Evolutionary conservation across 2,329 filamentous ascomycete species (phyloP), one percentile per base, ranked within the genome.

Genomic region (Aschersonia sp.): DNA sequence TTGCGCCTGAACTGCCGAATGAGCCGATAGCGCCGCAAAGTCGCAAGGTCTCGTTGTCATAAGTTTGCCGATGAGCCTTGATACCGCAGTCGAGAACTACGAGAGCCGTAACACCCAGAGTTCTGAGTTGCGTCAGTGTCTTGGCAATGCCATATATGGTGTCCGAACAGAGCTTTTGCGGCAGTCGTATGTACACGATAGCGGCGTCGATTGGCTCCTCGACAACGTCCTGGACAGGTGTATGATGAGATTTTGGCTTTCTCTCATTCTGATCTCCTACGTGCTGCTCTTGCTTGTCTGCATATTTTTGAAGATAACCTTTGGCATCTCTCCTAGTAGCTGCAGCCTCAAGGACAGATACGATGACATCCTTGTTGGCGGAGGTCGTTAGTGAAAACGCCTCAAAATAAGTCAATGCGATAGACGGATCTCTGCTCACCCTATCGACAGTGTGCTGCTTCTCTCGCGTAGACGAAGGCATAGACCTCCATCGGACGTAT

Each of bases 291-390:
- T 57, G 54, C 45, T 62, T 61, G 56, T 54, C 58, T 53, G 55
- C 81, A 62, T 95, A 94, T 51, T 87, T 89, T 55, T 92, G 84
- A 12, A 98, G 74, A 60, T 95, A 98, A 39, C 86, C 81, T 64
- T 85, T 89, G 44, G 89, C 88, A 67, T 98, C 92, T 56, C 92
- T 81, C 65, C 89, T 94, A 0, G 90, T 95, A 5, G 89, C 85
- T 9, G 88, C 87, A 14, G 89, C 87, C 58, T 86, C 87, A 32
- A 98, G 72, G 4, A 97, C 77, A 12, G 87, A 89, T 32, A 94
- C 74, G 56, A 94, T 82, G 57, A 95, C 84, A 59, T 95, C 87
- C 83, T 88, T 53, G 10, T 40, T 10, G n/a, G 14, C 7, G 37
- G 5, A n/a, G 41, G 30, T 22, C 39, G 41, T 49, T 32, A 49